These are phyloP conservation scores for Entamoeba nuttalli DNA, from an alignment of 208 protist species.

Conservation along the genomic window DNA sequence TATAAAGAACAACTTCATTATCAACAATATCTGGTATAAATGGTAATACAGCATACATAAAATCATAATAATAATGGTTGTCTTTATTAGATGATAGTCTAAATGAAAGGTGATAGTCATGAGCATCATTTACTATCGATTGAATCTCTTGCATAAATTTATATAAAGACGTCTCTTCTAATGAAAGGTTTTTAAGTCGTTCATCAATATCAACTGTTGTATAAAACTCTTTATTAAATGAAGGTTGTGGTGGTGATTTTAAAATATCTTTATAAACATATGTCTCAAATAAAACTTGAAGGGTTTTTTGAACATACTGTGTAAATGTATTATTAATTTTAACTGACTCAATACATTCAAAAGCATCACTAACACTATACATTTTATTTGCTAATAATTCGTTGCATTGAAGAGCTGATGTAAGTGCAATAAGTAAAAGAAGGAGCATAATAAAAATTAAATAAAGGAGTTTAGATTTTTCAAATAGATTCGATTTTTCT, in stretches of 20 bases:
- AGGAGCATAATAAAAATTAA: not conserved
- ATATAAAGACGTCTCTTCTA: not conserved
- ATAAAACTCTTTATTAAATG: not conserved
- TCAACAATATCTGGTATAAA: not conserved
- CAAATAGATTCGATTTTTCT: no score
- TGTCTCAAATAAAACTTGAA: not conserved
- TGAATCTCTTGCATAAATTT: not conserved
- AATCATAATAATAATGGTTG: not conserved
- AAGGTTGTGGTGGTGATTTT: not conserved
- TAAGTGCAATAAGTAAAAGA: not conserved
- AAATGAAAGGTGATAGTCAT: not conserved
- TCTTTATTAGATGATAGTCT: not conserved
- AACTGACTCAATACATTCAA: not conserved
- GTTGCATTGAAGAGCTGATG: not conserved
- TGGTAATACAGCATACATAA: not conserved
- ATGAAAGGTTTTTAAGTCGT: not conserved
- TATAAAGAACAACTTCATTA: not conserved
- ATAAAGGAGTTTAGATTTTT: no score
- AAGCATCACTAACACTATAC: not conserved
- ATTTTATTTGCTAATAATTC: not conserved
- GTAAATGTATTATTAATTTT: not conserved
- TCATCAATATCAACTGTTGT: not conserved
- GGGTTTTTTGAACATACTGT: not conserved
- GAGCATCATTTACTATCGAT: not conserved
- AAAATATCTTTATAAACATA: not conserved